Evolutionary conservation across 2,329 filamentous ascomycete genomes (phyloP).

Genomic region (Fusarium nygamai): DNA sequence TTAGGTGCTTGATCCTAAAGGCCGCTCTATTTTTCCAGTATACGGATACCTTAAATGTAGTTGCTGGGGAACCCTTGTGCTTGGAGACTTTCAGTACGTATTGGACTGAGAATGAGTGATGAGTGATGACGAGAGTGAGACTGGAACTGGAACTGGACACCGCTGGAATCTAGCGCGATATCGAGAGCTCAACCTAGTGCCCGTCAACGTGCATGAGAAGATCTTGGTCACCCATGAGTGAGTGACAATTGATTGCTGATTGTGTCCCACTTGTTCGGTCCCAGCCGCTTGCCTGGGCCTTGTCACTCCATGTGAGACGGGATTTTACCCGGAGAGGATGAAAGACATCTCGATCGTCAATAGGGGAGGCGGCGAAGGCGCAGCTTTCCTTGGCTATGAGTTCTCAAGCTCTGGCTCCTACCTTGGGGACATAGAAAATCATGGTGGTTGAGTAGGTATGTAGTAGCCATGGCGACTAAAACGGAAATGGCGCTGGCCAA

Average conservation of each 20-base stretch:
- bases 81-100: conserved; percentile 5
- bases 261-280: conserved; percentile 21
- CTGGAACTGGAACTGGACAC: conserved; percentile 1
- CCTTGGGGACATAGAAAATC: conserved; percentile 3
- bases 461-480: conserved; percentile 31
- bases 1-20: not conserved
- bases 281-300: conserved; percentile 17
- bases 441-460: conserved; percentile 40
- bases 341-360: not conserved
- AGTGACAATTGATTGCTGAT: conserved; percentile 11
- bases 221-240: conserved; percentile 1
- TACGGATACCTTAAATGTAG: not conserved
- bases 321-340: not conserved
- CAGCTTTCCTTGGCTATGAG: not conserved
- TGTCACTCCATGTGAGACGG: not conserved
- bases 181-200: conserved; percentile 27
- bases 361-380: not conserved
- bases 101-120: conserved; percentile 18
- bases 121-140: not conserved
- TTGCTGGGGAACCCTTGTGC: conserved; percentile 15
- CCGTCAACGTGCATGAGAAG: conserved; percentile 9
- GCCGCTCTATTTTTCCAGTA: not conserved
- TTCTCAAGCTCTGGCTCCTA: conserved; percentile 1
- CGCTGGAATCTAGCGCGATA: conserved; percentile 26
- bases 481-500: conserved; percentile 36